Percentiles rank a stretch among this genome's conserved stretches.
phyloP scores from a whole-genome alignment of 495 filamentous ascomycete genomes.

The Corynascus novoguineensis region DNA sequence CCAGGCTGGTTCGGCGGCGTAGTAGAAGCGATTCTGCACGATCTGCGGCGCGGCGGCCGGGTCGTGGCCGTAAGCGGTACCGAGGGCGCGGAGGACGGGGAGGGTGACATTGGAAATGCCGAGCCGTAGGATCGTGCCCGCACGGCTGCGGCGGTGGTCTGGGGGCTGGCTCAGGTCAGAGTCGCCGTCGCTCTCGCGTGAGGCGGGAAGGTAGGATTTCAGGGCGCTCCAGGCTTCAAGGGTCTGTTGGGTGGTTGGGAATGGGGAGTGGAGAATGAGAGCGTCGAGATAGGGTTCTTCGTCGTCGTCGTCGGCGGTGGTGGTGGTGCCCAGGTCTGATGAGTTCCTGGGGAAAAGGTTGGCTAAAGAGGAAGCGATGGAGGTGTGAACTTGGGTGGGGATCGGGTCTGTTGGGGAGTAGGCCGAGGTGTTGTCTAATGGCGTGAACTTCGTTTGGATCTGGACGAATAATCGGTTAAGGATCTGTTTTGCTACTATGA shows the following conservation, averaged over 20 bases:
- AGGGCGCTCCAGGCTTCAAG: slow-evolving; percentile 59
- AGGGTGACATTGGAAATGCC: slow-evolving; percentile 68
- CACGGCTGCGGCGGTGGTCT: neutral
- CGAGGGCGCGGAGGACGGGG: slow-evolving; percentile 47
- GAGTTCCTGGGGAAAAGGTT: too few relatives aligned
- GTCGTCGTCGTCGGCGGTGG: slow-evolving; percentile 26
- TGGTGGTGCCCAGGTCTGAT: too few relatives aligned
- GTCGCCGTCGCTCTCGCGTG: too few relatives aligned
- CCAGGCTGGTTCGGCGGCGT: too few relatives aligned
- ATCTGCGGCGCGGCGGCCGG: slow-evolving; percentile 56
- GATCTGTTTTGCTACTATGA: slow-evolving; percentile 3
- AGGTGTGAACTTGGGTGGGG: slow-evolving; percentile 57
- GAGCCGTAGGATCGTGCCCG: slow-evolving; percentile 50
- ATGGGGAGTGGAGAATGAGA: slow-evolving; percentile 66
- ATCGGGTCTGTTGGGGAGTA: slow-evolving; percentile 55
- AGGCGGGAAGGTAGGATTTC: slow-evolving; percentile 56
- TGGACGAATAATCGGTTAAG: slow-evolving; percentile 20
- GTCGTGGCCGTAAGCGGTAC: slow-evolving; percentile 24
- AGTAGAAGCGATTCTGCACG: too few relatives aligned
- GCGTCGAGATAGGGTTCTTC: slow-evolving; percentile 71
- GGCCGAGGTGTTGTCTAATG: slow-evolving; percentile 50
- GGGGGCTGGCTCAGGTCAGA: slow-evolving; percentile 28
- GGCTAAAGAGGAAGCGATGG: slow-evolving; percentile 61
- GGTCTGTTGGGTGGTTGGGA: slow-evolving; percentile 52
- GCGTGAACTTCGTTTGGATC: slow-evolving; percentile 81